Base-by-base conservation (phyloP, 495 filamentous ascomycete species). In the Xylaria nigripes region DNA sequence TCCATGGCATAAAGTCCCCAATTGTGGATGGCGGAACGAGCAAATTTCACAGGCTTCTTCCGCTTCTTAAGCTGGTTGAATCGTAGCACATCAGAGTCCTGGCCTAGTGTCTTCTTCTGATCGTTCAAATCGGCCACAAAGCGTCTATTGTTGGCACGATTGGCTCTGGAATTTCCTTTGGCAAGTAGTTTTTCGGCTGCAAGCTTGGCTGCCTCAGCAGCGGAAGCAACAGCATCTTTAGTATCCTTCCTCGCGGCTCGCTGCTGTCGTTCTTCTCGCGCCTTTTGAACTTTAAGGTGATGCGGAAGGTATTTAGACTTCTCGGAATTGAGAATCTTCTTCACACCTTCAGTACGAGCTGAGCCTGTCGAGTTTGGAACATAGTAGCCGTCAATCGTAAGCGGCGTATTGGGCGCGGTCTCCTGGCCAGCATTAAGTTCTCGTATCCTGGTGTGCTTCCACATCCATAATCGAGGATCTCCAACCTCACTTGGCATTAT, bases 11-110 rank as follows among this genome's bases (percentile, higher is more conserved):
- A 99, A 36, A 99, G 72, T 25, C 93, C 93, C 93, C 93, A 99
- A 64, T 96, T 96, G 69, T 99, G 93, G 61, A 99, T 99, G 44
- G 93, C 94, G 22, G 94, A 97, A 6, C 93, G 84, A 48, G 90
- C 93, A 66, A 99, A 99, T 63, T 93, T 92, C 51, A 99, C 93
- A 0, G 92, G 90, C 74, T 99, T 99, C 83, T 97, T 97, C 45
- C 93, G 85, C 68, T 97, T 99, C 76, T 97, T 96, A 38, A 99
- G 83, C 73, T 97, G 94, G 69, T 99, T 99, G 80, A 99, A 99
- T 19, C 90, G 86, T 55, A 99, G 78, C 42, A 87, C 87, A 62
- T 95, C 91, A 30, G 87, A 85, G 48, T 95, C 89, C 32, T 86
- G 88, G 19, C 86, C 83, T 49, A 95, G 81, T 30, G 85, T 86